Evolutionary conservation across 2,329 filamentous ascomycete genomes (phyloP), one percentile per base, ranked within the genome.

Genomic region (Phaeosphaeriaceae sp.): DNA sequence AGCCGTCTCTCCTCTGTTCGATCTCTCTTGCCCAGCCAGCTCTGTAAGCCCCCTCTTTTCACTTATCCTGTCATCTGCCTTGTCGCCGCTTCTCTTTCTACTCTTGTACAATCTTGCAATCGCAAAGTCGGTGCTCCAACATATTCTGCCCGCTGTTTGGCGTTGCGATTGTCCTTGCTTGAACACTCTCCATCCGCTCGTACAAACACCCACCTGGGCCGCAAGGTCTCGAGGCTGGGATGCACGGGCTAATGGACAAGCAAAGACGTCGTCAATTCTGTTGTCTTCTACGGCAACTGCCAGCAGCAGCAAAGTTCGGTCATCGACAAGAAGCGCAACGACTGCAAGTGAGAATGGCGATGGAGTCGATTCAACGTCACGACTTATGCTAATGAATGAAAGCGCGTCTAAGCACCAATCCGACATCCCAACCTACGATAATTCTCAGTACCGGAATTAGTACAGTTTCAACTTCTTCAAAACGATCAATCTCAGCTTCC

Each of bases 11-110:
- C 75, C 77, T 2, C 32, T 77, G 52, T 79, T 74, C 46, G 73
- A 78, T 58, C 55, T 79, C 46, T 70, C 75, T 9, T 79, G 77
- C 66, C 73, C 74, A 49, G 65, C 65, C 13, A 57, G 60, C 52
- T 47, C 64, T 55, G 70, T 74, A 73, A 76, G 73, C 61, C 63
- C 61, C 32, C 49, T 68, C 23, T 54, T 63, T 54, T 58, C 59
- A 10, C 54, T 66, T 46, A 32, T 70, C 30, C 26, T 71, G 23
- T 61, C 61, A 3, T 63, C 60, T 32, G 23, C 55, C 10, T 53
- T 73, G 6, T 68, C 66, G 15, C 70, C 66, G 15, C 48, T 72
- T 23, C 57, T 71, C 9, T 43, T 66, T 44, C 47, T 68, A 23
- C 21, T 69, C 2, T 32, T 71, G 49, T 70, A 69, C 58, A 68